Conservation (phyloP, 2,329 filamentous ascomycete species). For the Bipolaris oryzae region DNA sequence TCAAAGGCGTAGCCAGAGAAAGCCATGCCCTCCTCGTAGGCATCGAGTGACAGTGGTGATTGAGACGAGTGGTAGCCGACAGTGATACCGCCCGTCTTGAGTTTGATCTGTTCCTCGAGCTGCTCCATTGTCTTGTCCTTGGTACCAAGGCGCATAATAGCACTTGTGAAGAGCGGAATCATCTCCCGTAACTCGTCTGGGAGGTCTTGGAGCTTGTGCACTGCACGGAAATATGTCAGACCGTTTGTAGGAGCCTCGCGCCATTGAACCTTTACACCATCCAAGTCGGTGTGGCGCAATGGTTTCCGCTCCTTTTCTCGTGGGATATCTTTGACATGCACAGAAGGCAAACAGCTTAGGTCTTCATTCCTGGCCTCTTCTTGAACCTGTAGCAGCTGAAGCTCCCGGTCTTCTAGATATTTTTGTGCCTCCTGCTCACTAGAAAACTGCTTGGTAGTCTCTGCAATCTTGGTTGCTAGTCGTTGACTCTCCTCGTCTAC, state of each 20-base stretch:
- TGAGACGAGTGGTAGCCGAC: slow-evolving; percentile 84
- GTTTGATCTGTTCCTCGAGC: slow-evolving; percentile 92
- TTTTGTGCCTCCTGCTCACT: slow-evolving; percentile 73
- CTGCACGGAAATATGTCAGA: slow-evolving; percentile 90
- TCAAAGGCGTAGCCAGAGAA: slow-evolving; percentile 89
- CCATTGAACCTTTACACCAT: slow-evolving; percentile 79
- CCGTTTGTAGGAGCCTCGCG: slow-evolving; percentile 93
- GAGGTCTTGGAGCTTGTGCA: slow-evolving; percentile 78
- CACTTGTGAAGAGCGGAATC: slow-evolving; percentile 88
- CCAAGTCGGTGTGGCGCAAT: slow-evolving; percentile 62
- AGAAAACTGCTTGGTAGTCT: slow-evolving; percentile 71
- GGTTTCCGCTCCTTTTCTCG: slow-evolving; percentile 76
- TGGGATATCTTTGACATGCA: slow-evolving; percentile 88
- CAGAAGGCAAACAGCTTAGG: slow-evolving; percentile 83
- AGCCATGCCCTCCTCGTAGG: slow-evolving; percentile 79
- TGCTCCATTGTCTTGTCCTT: slow-evolving; percentile 89
- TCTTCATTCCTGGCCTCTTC: slow-evolving; percentile 84
- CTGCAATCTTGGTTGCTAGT: slow-evolving; percentile 74
- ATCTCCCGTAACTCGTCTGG: slow-evolving; percentile 84
- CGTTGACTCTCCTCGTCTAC: slow-evolving; percentile 77
- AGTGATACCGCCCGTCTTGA: slow-evolving; percentile 90
- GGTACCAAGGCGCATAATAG: slow-evolving; percentile 91
- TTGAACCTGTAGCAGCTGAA: slow-evolving; percentile 80
- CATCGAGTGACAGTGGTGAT: slow-evolving; percentile 72
- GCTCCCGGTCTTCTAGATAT: slow-evolving; percentile 76